These are phyloP conservation scores for Aegilops speltoides DNA, from an alignment of 176 grass and related monocot genomes.

Conservation along the genomic window DNA sequence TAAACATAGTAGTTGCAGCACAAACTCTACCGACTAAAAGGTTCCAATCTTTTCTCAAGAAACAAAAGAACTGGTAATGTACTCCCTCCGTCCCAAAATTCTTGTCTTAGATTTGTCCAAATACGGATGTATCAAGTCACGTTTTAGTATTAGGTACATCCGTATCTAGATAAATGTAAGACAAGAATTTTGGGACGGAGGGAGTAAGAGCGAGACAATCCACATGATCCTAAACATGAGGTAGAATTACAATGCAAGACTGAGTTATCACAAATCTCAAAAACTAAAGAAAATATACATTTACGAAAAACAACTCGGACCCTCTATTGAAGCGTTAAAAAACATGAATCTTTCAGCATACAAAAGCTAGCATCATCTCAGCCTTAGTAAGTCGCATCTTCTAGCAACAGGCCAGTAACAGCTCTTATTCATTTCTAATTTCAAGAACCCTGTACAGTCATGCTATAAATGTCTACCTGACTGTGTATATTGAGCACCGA, in stretches of 20 bases:
- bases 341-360: not conserved
- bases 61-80: too few relatives aligned
- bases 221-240: not conserved
- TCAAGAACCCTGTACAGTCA: not conserved
- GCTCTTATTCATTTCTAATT: not conserved
- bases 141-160: too few relatives aligned
- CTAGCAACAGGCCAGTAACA: not conserved
- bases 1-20: not conserved
- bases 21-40: slow-evolving; percentile 5
- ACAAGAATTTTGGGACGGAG: too few relatives aligned
- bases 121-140: too few relatives aligned
- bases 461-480: not conserved
- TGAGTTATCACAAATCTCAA: slow-evolving; percentile 12
- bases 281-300: too few relatives aligned
- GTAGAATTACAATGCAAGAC: not conserved
- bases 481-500: not conserved
- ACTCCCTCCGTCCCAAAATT: too few relatives aligned
- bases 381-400: not conserved
- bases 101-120: too few relatives aligned
- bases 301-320: not conserved
- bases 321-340: not conserved
- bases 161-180: too few relatives aligned
- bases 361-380: not conserved
- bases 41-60: not conserved
- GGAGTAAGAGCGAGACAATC: not conserved